These are phyloP conservation scores for Olyra latifolia DNA, from an alignment of 176 grass and related monocot genomes.

Conservation along the genomic window DNA sequence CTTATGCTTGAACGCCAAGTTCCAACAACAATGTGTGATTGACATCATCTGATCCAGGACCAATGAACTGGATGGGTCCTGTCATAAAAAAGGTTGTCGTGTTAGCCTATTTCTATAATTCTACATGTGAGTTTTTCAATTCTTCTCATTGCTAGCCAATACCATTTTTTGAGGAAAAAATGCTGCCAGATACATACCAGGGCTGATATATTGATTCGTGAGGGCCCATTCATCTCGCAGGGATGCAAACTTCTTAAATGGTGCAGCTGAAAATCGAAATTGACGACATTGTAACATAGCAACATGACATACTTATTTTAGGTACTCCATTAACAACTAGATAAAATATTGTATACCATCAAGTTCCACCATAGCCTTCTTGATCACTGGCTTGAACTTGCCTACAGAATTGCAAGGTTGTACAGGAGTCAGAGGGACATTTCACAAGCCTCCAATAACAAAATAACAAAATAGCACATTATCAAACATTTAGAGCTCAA, in stretches of 20 bases:
- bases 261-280: constrained; percentile 58
- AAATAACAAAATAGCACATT: not conserved
- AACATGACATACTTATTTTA: not conserved
- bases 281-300: not conserved
- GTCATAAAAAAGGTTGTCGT: not conserved
- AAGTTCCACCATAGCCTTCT: constrained; percentile 99
- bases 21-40: constrained; percentile 93
- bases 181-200: constrained; percentile 35
- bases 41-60: constrained; percentile 61
- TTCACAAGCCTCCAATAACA: not conserved
- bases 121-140: not conserved
- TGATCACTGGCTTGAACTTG: constrained; percentile 97
- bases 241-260: constrained; percentile 88
- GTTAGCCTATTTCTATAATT: constrained; percentile 5
- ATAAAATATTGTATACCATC: constrained; percentile 54
- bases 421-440: not conserved
- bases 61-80: constrained; percentile 91
- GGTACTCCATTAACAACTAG: not conserved
- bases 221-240: constrained; percentile 84
- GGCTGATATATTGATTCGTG: constrained; percentile 91
- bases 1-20: constrained; percentile 61
- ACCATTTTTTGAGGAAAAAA: too few relatives aligned
- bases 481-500: not conserved
- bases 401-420: constrained; percentile 37
- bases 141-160: not conserved